phyloP scores from a whole-genome alignment of 257 asterid genomes.

The Striga asiatica region DNA sequence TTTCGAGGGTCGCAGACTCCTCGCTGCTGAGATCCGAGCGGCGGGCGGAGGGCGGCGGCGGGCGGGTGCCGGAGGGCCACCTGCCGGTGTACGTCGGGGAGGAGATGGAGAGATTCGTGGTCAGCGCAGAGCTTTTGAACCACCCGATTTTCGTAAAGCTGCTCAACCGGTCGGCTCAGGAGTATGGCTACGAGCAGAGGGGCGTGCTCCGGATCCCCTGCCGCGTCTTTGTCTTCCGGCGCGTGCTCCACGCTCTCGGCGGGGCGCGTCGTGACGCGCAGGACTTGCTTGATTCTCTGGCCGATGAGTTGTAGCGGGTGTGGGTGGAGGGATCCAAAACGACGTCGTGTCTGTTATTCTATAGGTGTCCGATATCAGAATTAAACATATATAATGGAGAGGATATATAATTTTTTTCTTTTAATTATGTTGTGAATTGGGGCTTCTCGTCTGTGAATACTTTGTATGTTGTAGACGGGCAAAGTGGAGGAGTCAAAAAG shows the following conservation, averaged over 20 bases:
- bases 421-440: conserved; percentile 1
- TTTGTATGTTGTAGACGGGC: conserved; percentile 11
- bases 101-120: conserved; percentile 83
- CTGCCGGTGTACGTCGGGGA: conserved; percentile 92
- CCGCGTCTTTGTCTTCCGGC: conserved; percentile 63
- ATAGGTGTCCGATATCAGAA: not conserved
- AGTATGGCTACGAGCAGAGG: conserved; percentile 74
- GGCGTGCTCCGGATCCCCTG: conserved; percentile 88
- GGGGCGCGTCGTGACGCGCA: conserved; percentile 30
- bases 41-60: conserved; percentile 21
- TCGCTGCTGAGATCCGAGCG: conserved; percentile 39
- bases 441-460: conserved; percentile 27
- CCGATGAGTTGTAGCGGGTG: conserved; percentile 23
- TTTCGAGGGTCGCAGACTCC: conserved; percentile 68
- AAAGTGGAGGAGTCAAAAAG: conserved; percentile 25
- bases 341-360: not conserved
- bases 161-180: conserved; percentile 63
- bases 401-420: not conserved
- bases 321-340: not conserved
- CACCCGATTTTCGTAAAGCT: conserved; percentile 69
- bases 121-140: conserved; percentile 64
- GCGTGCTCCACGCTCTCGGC: conserved; percentile 60
- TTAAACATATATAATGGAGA: not conserved
- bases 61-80: conserved; percentile 78
- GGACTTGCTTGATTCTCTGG: conserved; percentile 38